Evolutionary conservation across 495 filamentous ascomycete species (phyloP).

Genomic region (Wilcoxina mikolae): DNA sequence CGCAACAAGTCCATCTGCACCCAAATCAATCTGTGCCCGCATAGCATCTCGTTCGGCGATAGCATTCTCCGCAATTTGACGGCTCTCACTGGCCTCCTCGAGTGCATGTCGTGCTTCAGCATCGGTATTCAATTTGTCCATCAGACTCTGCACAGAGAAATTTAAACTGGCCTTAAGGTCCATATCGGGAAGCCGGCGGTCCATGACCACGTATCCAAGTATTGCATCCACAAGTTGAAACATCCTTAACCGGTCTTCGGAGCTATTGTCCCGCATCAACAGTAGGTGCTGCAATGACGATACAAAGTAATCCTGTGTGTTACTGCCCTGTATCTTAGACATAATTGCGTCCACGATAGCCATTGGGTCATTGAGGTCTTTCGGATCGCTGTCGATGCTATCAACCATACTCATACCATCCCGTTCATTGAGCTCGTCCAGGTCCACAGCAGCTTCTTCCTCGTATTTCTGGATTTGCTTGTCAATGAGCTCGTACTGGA

Average conservation of each 20-base stretch:
- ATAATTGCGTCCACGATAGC: constrained; percentile 93
- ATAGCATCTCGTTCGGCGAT: constrained; percentile 95
- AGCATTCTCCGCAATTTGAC: constrained; percentile 85
- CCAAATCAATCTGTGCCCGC: constrained; percentile 78
- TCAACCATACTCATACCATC: constrained; percentile 85
- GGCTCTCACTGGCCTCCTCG: constrained; percentile 75
- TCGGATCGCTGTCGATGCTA: constrained; percentile 75
- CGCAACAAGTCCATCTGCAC: constrained; percentile 82
- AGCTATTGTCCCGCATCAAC: constrained; percentile 80
- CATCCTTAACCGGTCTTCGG: constrained; percentile 85
- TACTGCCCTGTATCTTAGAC: constrained; percentile 64
- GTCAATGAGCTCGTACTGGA: constrained; percentile 96
- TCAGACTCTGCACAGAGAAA: constrained; percentile 86
- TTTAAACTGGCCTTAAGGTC: constrained; percentile 94
- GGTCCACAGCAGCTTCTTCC: constrained; percentile 90
- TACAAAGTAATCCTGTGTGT: constrained; percentile 87
- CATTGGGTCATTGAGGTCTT: constrained; percentile 82
- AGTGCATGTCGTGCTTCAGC: constrained; percentile 79
- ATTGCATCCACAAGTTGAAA: constrained; percentile 97
- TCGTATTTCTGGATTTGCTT: constrained; percentile 93
- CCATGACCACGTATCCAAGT: constrained; percentile 98
- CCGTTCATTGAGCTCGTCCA: constrained; percentile 87
- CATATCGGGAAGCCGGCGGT: constrained; percentile 86
- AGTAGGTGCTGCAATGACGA: constrained; percentile 91
- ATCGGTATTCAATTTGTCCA: constrained; percentile 93